phyloP scores from a whole-genome alignment of 805 yeast genomes.

The Candida suzukii region DNA sequence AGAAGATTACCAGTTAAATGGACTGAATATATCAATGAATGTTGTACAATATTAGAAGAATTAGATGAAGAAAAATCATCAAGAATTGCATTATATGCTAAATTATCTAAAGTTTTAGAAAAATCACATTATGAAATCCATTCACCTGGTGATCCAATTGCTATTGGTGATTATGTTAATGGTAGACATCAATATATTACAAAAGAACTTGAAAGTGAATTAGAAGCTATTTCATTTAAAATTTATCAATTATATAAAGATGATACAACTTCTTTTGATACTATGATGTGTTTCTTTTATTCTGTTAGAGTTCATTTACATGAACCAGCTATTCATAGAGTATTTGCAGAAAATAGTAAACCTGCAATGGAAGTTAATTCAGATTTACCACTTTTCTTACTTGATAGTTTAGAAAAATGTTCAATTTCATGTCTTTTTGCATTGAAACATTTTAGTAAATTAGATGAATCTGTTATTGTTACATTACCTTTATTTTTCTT shows the following conservation, averaged over 20 bases:
- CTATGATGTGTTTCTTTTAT: constrained; percentile 42
- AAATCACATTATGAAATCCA: constrained; percentile 47
- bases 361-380: constrained; percentile 3
- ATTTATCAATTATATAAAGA: constrained; percentile 22
- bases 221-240: constrained; percentile 31
- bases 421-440: constrained; percentile 47
- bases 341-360: constrained; percentile 8
- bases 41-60: constrained; percentile 42
- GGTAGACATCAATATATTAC: constrained; percentile 32
- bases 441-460: constrained; percentile 38
- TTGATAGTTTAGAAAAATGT: constrained; percentile 41
- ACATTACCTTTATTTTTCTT: constrained; percentile 50
- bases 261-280: constrained; percentile 29
- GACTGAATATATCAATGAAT: constrained; percentile 58
- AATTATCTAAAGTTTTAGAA: constrained; percentile 55
- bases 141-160: constrained; percentile 29
- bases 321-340: constrained; percentile 36
- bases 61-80: constrained; percentile 26
- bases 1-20: constrained; percentile 57
- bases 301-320: constrained; percentile 62
- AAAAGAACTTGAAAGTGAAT: constrained; percentile 41
- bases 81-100: constrained; percentile 50
- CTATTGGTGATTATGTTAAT: constrained; percentile 20
- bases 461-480: constrained; percentile 40
- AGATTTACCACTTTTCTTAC: constrained; percentile 20